Base-by-base conservation (phyloP, 2,329 filamentous ascomycete genomes). In the Macrophomina phaseolina region DNA sequence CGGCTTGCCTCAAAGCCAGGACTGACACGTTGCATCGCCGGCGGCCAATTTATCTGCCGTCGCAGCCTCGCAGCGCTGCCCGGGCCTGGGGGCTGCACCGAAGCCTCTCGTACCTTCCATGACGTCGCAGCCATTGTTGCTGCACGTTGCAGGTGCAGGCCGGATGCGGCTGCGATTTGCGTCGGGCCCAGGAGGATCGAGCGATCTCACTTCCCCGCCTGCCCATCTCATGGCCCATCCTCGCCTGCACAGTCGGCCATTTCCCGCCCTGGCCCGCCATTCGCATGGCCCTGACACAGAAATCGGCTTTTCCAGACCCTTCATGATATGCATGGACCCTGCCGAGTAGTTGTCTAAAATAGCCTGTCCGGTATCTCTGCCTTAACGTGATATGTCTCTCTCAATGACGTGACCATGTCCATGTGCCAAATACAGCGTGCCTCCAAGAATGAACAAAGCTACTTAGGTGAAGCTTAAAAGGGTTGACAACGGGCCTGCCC, bases 51-150 rank as follows among this genome's bases (percentile, higher is more conserved):
- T 61, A 61, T 61, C 40, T 46, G 23, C 8, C n/a, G 9, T 14
- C 18, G 2, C n/a, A 23, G 9, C 18, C 12, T n/a, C 14, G 7
- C 2, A n/a, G 18, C 5, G n/a, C 55, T 7, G 18, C 4, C 14
- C 16, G 28, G 28, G 55, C 23, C 18, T 9, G 7, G 14, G 2
- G 42, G 28, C 28, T 34, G 30, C 40, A 7, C 34, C 38, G 60
- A 63, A 63, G 34, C n/a, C n/a, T 63, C 60, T 63, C 45, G 48
- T n/a, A 38, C 14, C 4, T 63, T 52, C 60, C 30, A 51, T 52
- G 60, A 52, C 46, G 46, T 51, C n/a, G 55, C 38, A 42, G 9
- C 38, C 18, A 16, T 5, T 38, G 32, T 5, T 14, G 23, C 16
- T 38, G 36, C 23, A 23, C 23, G 23, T 23, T 23, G 23, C 23